These are phyloP conservation scores for Lonicera japonica DNA, from an alignment of 129 eudicot genomes.

Conservation along the genomic window DNA sequence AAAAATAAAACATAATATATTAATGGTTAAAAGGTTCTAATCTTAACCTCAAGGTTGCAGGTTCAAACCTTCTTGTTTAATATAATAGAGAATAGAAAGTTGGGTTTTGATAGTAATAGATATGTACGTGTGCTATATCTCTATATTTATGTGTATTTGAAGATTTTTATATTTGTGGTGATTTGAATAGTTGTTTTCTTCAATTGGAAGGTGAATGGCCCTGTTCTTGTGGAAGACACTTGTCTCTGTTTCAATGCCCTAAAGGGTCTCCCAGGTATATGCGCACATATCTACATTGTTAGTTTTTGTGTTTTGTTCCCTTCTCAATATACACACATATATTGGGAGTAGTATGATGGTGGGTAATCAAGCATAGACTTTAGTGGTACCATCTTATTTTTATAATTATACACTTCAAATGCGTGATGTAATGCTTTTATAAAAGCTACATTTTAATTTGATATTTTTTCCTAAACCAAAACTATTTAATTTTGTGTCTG, in stretches of 20 bases:
- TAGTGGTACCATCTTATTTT: no score
- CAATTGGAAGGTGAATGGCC: conserved; percentile 66
- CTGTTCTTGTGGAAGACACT: conserved; percentile 87
- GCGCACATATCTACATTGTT: background rate
- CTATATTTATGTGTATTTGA: background rate
- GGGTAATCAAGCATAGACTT: no score
- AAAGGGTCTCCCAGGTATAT: conserved; percentile 85
- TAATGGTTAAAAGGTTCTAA: no score
- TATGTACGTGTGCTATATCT: background rate
- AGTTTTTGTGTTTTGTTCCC: background rate
- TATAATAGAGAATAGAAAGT: no score
- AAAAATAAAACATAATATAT: no score
- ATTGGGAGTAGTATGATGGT: no score
- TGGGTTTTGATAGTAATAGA: no score
- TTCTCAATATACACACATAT: background rate
- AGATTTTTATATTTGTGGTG: background rate
- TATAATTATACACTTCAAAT: background rate
- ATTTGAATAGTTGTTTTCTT: background rate
- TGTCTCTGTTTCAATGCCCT: conserved; percentile 88
- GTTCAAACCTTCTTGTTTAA: no score
- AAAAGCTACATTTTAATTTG: no score
- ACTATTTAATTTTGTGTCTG: no score
- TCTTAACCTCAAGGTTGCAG: no score
- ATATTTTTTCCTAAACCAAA: no score
- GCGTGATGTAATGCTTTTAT: background rate